A percentile compares a stretch with the other conserved stretches of the same genome.
These are phyloP conservation scores for Paracamarosporium sp. DNA, from an alignment of 2,329 filamentous ascomycete species.

Conservation along the genomic window DNA sequence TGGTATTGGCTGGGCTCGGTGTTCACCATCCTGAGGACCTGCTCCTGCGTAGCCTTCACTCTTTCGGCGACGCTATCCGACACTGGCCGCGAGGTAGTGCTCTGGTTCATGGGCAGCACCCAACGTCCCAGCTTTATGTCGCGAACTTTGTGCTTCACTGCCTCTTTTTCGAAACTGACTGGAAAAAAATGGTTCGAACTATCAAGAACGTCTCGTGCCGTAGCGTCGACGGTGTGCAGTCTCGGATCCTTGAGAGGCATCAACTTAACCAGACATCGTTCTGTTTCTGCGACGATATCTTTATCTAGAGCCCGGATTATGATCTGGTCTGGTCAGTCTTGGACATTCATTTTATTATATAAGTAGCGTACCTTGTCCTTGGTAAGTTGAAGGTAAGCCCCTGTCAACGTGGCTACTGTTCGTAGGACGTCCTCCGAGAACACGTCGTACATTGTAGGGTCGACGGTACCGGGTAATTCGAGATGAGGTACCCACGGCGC, in stretches of 20 bases:
- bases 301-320: constrained; percentile 35
- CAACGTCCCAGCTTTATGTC: constrained; percentile 32
- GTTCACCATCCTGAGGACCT: background rate
- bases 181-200: constrained; percentile 25
- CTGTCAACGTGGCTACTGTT: constrained; percentile 28
- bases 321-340: constrained; percentile 26
- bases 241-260: constrained; percentile 27
- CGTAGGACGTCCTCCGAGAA: constrained; percentile 24
- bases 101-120: constrained; percentile 22
- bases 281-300: constrained; percentile 32
- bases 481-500: constrained; percentile 28
- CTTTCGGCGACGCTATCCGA: constrained; percentile 1
- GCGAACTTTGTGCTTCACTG: constrained; percentile 32
- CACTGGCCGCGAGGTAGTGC: background rate
- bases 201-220: constrained; percentile 17
- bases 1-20: background rate
- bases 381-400: constrained; percentile 26
- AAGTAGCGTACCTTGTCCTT: constrained; percentile 23
- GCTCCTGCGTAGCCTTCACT: background rate
- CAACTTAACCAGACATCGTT: constrained; percentile 34
- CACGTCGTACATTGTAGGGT: constrained; percentile 13
- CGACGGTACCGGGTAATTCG: background rate
- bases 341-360: background rate
- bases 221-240: constrained; percentile 25
- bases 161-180: constrained; percentile 20